These are phyloP conservation scores for Fagopyrum homotropicum DNA, from an alignment of 148 eudicot genomes.

Conservation along the genomic window DNA sequence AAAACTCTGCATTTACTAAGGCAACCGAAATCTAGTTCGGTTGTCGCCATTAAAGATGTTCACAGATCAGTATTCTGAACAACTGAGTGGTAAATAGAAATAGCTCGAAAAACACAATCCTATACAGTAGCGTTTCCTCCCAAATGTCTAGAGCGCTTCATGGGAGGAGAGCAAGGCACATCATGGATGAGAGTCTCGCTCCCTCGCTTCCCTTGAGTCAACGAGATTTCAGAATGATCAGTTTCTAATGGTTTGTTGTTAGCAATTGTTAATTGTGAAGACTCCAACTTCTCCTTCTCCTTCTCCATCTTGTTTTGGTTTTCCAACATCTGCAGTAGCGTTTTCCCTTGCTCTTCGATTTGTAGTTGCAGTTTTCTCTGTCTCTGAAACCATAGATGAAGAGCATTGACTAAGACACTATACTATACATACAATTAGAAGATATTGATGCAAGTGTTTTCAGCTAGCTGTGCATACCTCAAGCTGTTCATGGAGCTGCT, in stretches of 20 bases:
- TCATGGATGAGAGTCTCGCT: not conserved
- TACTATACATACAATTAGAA: not conserved
- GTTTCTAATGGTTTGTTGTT: not conserved
- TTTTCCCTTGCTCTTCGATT: conserved; percentile 59
- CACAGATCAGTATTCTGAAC: not conserved
- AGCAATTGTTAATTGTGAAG: conserved; percentile 15
- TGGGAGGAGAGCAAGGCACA: not conserved
- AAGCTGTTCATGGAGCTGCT: conserved; percentile 69
- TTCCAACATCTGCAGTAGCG: conserved; percentile 1
- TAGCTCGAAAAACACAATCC: not conserved
- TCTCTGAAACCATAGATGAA: conserved; percentile 26
- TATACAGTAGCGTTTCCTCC: not conserved
- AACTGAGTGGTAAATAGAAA: not conserved
- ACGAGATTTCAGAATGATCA: not conserved
- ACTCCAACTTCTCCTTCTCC: conserved; percentile 20
- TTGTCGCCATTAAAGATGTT: not conserved
- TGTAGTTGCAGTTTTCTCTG: conserved; percentile 62
- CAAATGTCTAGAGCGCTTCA: not conserved
- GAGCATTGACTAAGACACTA: not conserved
- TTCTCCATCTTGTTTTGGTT: conserved; percentile 5
- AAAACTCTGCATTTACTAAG: not conserved
- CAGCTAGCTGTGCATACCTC: conserved; percentile 39
- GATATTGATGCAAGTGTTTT: not conserved
- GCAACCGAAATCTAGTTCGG: not conserved
- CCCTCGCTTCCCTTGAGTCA: not conserved